Evolutionary conservation across 2,329 filamentous ascomycete genomes (phyloP).

Genomic region (Penicillium sp.): DNA sequence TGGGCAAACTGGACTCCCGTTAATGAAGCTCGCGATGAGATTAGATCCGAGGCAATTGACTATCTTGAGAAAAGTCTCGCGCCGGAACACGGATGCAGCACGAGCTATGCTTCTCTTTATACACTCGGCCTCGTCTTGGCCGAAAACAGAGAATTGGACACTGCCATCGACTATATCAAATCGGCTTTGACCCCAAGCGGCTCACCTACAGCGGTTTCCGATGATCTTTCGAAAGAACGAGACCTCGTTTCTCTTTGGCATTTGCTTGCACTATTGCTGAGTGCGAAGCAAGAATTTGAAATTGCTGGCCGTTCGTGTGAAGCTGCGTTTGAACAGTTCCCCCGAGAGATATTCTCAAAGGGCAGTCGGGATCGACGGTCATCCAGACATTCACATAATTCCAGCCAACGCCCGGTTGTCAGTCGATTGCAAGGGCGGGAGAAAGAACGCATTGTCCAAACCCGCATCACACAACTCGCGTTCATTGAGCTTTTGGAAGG

Average conservation of each 20-base stretch:
- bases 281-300: conserved; percentile 79
- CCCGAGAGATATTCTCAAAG: conserved; percentile 69
- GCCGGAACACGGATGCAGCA: conserved; percentile 63
- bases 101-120: conserved; percentile 76
- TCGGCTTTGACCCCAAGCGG: conserved; percentile 65
- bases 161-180: conserved; percentile 81
- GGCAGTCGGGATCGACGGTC: conserved; percentile 56
- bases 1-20: conserved; percentile 85
- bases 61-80: conserved; percentile 73
- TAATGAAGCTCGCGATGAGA: conserved; percentile 66
- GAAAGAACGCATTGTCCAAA: conserved; percentile 83
- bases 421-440: conserved; percentile 82
- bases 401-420: conserved; percentile 55
- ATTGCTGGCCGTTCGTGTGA: conserved; percentile 82
- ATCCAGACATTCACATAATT: conserved; percentile 27
- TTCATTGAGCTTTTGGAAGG: conserved; percentile 83
- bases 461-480: conserved; percentile 91
- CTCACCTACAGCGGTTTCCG: conserved; percentile 26
- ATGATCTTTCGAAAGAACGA: conserved; percentile 38
- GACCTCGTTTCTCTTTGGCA: conserved; percentile 85
- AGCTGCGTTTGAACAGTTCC: conserved; percentile 87
- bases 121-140: conserved; percentile 82
- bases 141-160: conserved; percentile 77
- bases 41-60: conserved; percentile 76
- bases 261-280: conserved; percentile 80